phyloP scores from a whole-genome alignment of 2,329 filamentous ascomycete genomes.

The Pezizomycotina sp. region DNA sequence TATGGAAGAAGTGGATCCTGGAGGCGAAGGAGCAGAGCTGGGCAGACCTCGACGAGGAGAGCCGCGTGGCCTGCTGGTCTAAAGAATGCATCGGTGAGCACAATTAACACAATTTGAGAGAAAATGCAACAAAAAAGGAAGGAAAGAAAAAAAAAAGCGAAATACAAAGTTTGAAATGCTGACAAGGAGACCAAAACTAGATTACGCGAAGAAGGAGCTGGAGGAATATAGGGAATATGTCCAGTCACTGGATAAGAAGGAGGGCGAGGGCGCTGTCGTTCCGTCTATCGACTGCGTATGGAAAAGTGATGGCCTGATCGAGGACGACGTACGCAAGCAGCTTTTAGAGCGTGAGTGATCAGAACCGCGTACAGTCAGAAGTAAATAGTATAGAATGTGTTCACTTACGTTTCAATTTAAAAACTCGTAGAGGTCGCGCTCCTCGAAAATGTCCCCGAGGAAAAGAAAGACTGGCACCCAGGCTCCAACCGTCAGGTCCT shows the following conservation, averaged over 20 bases:
- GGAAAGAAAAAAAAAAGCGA: too few species aligned
- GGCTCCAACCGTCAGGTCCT: constrained; percentile 40
- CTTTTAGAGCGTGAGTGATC: constrained; percentile 7
- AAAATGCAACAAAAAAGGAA: too few species aligned
- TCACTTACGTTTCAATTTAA: not conserved
- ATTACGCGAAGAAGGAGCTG: too few species aligned
- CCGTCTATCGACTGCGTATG: constrained; percentile 18
- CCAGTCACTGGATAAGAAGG: constrained; percentile 4
- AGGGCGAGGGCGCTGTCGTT: constrained; percentile 3
- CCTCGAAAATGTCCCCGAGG: constrained; percentile 38
- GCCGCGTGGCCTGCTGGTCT: too few species aligned
- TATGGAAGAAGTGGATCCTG: constrained; percentile 13
- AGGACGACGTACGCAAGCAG: constrained; percentile 4
- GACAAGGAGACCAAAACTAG: too few species aligned
- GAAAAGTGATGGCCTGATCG: constrained; percentile 8
- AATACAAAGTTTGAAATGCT: too few species aligned
- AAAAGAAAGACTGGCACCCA: constrained; percentile 45
- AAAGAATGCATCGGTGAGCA: too few species aligned
- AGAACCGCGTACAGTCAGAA: constrained; percentile 22
- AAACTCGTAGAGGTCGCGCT: constrained; percentile 28
- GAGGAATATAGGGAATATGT: constrained; percentile 12
- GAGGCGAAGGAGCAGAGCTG: constrained; percentile 5
- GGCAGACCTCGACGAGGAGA: not conserved
- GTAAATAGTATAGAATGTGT: not conserved
- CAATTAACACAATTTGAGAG: too few species aligned